Evolutionary conservation across 768 basidiomycete genomes (phyloP), one percentile per base, ranked within the genome.

Genomic region (Trametes punicea): DNA sequence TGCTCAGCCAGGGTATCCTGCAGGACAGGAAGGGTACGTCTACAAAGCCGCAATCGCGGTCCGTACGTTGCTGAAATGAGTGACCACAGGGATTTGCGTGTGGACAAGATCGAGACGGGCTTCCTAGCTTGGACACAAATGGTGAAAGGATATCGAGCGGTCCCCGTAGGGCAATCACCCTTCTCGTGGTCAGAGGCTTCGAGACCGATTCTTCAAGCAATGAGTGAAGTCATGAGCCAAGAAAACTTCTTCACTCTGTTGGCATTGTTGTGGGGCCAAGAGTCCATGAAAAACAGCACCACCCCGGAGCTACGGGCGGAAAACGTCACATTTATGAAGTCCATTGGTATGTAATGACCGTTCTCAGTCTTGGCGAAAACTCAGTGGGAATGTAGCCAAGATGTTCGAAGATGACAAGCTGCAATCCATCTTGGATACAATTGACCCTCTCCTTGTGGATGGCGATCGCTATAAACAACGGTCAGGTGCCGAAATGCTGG

Each of bases 391-490:
- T 49, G 38, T 64, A 92, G 90, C 79, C 46, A 90, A 90, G 68
- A 80, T 84, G 66, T 84, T 83, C 55, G 82, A 81, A 52, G 74
- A 74, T 54, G 73, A 74, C 27, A 68, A 73, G 11, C 63, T 93
- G 29, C 79, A 84, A 34, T 71, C 71, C 23, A 70, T 87, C 20
- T 71, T 89, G 29, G 67, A 71, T 13, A 72, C 75, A 16, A 75
- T 87, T 31, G 89, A 93, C 36, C 73, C 81, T 11, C 65, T 90
- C 26, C 71, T 90, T 36, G 73, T 70, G 30, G 88, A 87, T 46
- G 52, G 77, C 16, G 88, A 93, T 64, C 88, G 90, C 57, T 93
- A 87, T 74, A 91, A 92, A 71, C 93, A 93, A 67, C 81, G 92
- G 23, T 90, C 90, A 26, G 85, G 85, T 23, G 85, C 83, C 48